phyloP scores from a whole-genome alignment of 768 basidiomycete species.

The Lactifluus pinguis region DNA sequence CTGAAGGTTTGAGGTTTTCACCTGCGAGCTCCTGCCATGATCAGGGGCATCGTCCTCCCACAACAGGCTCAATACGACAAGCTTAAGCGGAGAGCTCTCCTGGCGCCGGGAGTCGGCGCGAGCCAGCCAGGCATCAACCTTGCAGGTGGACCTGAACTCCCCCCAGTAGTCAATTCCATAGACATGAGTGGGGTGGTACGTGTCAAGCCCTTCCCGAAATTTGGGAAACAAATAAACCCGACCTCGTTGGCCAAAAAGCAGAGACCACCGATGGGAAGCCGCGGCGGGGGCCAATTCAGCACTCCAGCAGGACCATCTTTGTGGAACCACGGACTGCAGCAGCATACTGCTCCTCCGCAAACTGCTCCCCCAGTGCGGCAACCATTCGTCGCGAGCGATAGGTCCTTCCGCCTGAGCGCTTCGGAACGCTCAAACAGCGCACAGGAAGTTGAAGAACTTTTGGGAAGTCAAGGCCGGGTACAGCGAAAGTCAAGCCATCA shows the following conservation, averaged over 20 bases:
- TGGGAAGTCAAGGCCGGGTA: constrained; percentile 26
- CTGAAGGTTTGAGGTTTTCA: constrained; percentile 48
- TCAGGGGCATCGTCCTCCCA: not conserved
- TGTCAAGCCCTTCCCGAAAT: not conserved
- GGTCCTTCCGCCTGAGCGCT: constrained; percentile 35
- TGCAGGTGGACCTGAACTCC: constrained; percentile 1
- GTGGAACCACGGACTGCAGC: constrained; percentile 7
- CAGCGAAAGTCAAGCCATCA: constrained; percentile 1
- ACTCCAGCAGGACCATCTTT: not conserved
- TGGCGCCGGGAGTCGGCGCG: constrained; percentile 28
- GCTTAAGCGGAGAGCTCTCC: constrained; percentile 70
- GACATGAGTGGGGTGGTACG: constrained; percentile 9
- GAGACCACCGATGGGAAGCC: constrained; percentile 7
- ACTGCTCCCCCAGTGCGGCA: constrained; percentile 18
- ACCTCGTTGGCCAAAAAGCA: not conserved
- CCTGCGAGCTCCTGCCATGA: not conserved
- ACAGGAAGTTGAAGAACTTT: constrained; percentile 63
- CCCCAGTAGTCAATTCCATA: not conserved
- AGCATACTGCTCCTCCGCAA: not conserved
- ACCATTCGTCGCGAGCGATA: constrained; percentile 37
- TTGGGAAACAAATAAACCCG: not conserved
- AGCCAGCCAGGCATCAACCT: constrained; percentile 9
- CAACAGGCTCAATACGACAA: constrained; percentile 72
- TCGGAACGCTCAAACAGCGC: constrained; percentile 42
- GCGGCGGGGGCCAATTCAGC: constrained; percentile 1